Percentiles rank a stretch among this genome's conserved stretches.
phyloP scores from a whole-genome alignment of 2,329 filamentous ascomycete genomes.

The Fusarium sp. region DNA sequence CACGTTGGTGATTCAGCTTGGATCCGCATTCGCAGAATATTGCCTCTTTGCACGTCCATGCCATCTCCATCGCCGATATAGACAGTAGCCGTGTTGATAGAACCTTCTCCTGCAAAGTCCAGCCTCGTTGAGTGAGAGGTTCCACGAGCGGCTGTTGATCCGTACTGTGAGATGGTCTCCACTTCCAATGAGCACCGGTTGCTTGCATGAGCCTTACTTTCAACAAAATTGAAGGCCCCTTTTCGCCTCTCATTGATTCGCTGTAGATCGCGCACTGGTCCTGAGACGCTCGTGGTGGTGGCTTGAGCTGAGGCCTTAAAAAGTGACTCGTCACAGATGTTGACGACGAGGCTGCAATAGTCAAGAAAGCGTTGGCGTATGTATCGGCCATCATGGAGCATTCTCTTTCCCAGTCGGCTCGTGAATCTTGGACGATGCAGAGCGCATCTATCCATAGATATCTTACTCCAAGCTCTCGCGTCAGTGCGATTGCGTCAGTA shows the following conservation, averaged over 20 bases:
- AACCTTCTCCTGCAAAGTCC: constrained; percentile 38
- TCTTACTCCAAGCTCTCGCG: constrained; percentile 5
- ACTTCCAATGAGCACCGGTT: constrained; percentile 35
- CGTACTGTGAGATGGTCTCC: background rate
- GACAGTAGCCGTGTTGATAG: constrained; percentile 29
- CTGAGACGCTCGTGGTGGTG: background rate
- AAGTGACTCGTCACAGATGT: constrained; percentile 21
- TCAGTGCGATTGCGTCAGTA: constrained; percentile 11
- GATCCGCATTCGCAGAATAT: constrained; percentile 45
- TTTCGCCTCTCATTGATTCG: background rate
- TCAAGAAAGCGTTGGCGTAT: constrained; percentile 31
- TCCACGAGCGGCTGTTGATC: constrained; percentile 22
- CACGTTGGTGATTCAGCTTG: constrained; percentile 37
- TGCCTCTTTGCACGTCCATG: constrained; percentile 32
- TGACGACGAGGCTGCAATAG: constrained; percentile 34
- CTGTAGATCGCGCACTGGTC: background rate
- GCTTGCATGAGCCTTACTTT: constrained; percentile 25
- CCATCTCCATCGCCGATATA: constrained; percentile 28
- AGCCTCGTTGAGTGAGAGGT: constrained; percentile 28
- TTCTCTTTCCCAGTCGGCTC: constrained; percentile 34
- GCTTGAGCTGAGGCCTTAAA: constrained; percentile 7
- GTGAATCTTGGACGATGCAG: constrained; percentile 35
- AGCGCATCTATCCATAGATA: constrained; percentile 39
- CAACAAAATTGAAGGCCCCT: background rate
- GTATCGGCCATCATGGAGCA: constrained; percentile 29